Conservation (phyloP, 192 early-diverging fungal genomes). For the Podochytrium sp. region DNA sequence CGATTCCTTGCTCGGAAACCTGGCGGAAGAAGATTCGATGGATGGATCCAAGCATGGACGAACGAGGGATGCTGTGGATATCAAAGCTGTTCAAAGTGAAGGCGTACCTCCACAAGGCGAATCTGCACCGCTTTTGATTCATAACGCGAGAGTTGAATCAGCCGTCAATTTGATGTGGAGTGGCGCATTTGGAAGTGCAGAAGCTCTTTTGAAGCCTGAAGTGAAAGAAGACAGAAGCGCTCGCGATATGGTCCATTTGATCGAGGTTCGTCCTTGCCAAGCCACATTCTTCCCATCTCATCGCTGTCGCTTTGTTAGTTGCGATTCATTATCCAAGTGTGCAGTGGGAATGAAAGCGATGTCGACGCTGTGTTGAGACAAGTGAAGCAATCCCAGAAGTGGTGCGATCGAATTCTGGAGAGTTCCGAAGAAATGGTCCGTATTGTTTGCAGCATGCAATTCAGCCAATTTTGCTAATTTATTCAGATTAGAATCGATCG, state of each 20-base stretch:
- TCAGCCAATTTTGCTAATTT: neutral
- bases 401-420: neutral
- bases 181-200: neutral
- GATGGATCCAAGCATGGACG: too few species aligned
- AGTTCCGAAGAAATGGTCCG: neutral
- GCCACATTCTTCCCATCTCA: neutral
- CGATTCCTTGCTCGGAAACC: too few species aligned
- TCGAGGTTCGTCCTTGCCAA: neutral
- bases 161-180: conserved; percentile 14
- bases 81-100: too few species aligned
- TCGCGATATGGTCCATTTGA: neutral
- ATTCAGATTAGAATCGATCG: neutral
- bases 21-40: too few species aligned
- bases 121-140: neutral
- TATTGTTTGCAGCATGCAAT: neutral
- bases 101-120: too few species aligned
- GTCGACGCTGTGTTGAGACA: neutral
- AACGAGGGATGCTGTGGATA: too few species aligned
- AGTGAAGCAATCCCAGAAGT: neutral
- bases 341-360: neutral
- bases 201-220: neutral
- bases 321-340: conserved; percentile 1
- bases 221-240: neutral
- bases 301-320: neutral
- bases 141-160: neutral